Evolutionary conservation across 495 filamentous ascomycete species (phyloP), one percentile per base, ranked within the genome.

Genomic region (Tuber melanosporum): DNA sequence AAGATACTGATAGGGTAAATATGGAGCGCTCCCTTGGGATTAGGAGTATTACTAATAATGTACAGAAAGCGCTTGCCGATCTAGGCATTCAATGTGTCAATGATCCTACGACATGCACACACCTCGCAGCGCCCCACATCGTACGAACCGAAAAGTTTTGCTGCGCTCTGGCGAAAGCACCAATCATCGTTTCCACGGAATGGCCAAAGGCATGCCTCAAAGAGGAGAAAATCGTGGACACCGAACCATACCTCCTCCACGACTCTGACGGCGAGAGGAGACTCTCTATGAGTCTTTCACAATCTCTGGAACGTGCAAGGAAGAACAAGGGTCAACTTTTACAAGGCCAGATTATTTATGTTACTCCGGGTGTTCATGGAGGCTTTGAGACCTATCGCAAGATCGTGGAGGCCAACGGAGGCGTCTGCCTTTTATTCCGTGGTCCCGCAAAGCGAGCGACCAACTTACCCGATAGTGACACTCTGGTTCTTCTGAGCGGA

Each of bases 71-170:
- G 84, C 87, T 99, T 73, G 91, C 94, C 80, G 89, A 91, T 5
- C 85, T 98, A 32, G 96, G 96, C 43, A 92, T 99, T 74, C 86
- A 90, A 81, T 88, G 97, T 1, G 90, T 92, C 41, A 87, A 90
- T 80, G 91, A 97, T 78, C 89, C 89, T 15, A 86, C 86, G n/a
- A 87, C 87, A 66, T 95, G 91, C 85, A 91, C 93, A 75, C 92
- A 98, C 84, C 89, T 99, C 20, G 94, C 94, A 20, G 95, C 95
- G 3, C 95, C 95, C 1, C 86, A 88, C 12, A 89, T 98, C 77
- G 88, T 97, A 22, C 90, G 95, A 49, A 99, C 95, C 0, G 89
- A 91, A 75, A 99, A 99, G 80, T 99, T 99, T 82, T 91, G 98
- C 66, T 90, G 90, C 71, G 93, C 93, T 46, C 84, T 99, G 12